Conservation (phyloP, 176 grass and related monocot genomes). For the Bolboschoenus planiculmis region DNA sequence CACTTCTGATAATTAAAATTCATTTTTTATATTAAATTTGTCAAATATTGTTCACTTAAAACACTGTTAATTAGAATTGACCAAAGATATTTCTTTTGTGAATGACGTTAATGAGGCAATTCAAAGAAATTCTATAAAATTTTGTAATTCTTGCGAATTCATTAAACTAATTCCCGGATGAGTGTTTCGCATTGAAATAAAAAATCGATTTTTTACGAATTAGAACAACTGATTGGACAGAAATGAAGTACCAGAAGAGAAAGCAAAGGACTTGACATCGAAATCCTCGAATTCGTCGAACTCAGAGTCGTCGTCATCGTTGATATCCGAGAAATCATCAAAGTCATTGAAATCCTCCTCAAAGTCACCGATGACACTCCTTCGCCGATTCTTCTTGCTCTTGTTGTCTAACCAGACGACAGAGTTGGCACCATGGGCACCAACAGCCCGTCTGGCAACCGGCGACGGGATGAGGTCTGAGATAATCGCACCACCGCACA, state of each 20-base stretch:
- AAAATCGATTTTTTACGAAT: not conserved
- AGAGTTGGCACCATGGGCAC: not conserved
- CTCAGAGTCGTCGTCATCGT: conserved; percentile 18
- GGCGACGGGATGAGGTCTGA: conserved; percentile 40
- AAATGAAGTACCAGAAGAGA: conserved; percentile 31
- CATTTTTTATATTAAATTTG: not conserved
- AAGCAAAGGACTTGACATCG: conserved; percentile 35
- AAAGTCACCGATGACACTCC: conserved; percentile 36
- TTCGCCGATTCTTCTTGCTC: not conserved
- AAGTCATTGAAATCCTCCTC: conserved; percentile 64
- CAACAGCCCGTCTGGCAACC: conserved; percentile 22
- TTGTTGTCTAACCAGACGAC: conserved; percentile 14
- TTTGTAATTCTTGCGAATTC: not conserved
- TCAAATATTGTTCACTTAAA: not conserved
- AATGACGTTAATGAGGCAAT: not conserved
- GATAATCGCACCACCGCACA: conserved; percentile 80
- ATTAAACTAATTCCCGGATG: not conserved
- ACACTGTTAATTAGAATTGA: not conserved
- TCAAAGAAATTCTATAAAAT: not conserved
- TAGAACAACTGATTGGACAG: not conserved
- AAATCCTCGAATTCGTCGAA: conserved; percentile 14
- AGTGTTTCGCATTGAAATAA: not conserved
- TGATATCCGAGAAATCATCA: conserved; percentile 35
- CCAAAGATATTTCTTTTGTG: not conserved
- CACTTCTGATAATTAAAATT: not conserved